phyloP scores from a whole-genome alignment of 2,329 filamentous ascomycete genomes.

The Coniosporium tulheliwenetii region DNA sequence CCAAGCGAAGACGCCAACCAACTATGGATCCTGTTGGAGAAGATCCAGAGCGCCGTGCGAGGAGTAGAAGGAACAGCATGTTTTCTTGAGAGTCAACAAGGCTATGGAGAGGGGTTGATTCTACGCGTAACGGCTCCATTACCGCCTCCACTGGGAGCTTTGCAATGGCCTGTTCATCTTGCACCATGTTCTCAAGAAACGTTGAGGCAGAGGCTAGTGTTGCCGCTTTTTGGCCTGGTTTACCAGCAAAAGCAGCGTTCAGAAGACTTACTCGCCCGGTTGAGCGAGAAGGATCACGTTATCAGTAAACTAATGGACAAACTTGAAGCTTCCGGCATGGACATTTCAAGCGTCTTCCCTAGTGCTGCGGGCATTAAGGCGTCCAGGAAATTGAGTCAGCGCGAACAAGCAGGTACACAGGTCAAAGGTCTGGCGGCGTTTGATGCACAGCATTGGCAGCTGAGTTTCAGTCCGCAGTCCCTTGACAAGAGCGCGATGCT shows the following conservation, averaged over 20 bases:
- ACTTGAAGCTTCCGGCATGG: slow-evolving; percentile 38
- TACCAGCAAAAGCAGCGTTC: slow-evolving; percentile 31
- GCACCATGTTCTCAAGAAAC: slow-evolving; percentile 21
- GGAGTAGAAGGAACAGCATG: slow-evolving; percentile 20
- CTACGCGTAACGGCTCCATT: slow-evolving; percentile 45
- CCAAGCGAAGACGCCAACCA: slow-evolving; percentile 54
- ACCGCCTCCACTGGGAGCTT: slow-evolving; percentile 43
- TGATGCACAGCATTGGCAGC: slow-evolving; percentile 30
- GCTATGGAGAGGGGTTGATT: slow-evolving; percentile 20
- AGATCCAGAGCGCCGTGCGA: slow-evolving; percentile 36
- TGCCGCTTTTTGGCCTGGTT: slow-evolving; percentile 36
- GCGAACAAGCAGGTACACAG: slow-evolving; percentile 35
- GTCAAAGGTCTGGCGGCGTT: slow-evolving; percentile 41
- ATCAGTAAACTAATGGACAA: slow-evolving; percentile 43
- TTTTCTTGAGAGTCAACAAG: slow-evolving; percentile 14
- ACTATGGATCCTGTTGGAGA: slow-evolving; percentile 49
- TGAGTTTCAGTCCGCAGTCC: not conserved
- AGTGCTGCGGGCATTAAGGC: slow-evolving; percentile 30
- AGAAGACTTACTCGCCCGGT: slow-evolving; percentile 28
- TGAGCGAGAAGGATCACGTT: slow-evolving; percentile 43
- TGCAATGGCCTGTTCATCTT: slow-evolving; percentile 52
- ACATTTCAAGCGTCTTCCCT: slow-evolving; percentile 42
- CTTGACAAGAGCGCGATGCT: not conserved
- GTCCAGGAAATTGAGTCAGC: slow-evolving; percentile 26
- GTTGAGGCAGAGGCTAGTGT: slow-evolving; percentile 34